Evolutionary conservation across 345 rosid genomes (phyloP).

Genomic region (Salix arbutifolia): DNA sequence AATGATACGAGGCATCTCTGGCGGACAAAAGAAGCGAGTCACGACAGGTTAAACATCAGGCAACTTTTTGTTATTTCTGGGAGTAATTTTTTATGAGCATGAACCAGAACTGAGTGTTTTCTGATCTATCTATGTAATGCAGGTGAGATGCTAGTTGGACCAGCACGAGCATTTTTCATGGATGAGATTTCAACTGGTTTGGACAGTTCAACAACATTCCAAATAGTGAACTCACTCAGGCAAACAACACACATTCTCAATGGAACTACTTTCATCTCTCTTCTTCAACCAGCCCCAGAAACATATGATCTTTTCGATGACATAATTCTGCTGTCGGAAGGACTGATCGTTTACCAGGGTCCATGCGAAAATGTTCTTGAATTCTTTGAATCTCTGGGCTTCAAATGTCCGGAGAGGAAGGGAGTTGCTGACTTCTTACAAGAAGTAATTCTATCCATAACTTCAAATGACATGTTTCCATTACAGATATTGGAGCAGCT

Average conservation of each 20-base stretch:
- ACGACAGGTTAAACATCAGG: conserved; percentile 32
- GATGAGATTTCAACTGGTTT: conserved; percentile 85
- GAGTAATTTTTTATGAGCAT: background rate
- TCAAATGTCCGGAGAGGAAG: conserved; percentile 76
- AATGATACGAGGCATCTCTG: conserved; percentile 59
- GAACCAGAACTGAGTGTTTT: background rate
- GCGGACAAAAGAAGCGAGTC: conserved; percentile 56
- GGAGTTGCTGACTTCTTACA: conserved; percentile 84
- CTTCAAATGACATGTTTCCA: background rate
- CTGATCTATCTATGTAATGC: background rate
- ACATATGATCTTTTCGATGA: conserved; percentile 72
- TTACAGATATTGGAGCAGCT: background rate
- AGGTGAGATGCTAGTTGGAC: conserved; percentile 89
- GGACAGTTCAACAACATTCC: conserved; percentile 78
- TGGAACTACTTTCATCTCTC: conserved; percentile 73
- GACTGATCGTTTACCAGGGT: conserved; percentile 72
- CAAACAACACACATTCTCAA: conserved; percentile 53
- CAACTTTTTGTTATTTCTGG: background rate
- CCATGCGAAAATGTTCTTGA: conserved; percentile 60
- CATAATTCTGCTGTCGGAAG: conserved; percentile 72
- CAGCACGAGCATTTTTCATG: conserved; percentile 72
- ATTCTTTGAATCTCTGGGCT: conserved; percentile 62
- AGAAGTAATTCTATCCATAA: conserved; percentile 39
- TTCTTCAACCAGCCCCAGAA: conserved; percentile 84
- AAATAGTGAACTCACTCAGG: conserved; percentile 66